These are phyloP conservation scores for Fusarium albosuccineum DNA, from an alignment of 2,329 filamentous ascomycete genomes.

Conservation along the genomic window DNA sequence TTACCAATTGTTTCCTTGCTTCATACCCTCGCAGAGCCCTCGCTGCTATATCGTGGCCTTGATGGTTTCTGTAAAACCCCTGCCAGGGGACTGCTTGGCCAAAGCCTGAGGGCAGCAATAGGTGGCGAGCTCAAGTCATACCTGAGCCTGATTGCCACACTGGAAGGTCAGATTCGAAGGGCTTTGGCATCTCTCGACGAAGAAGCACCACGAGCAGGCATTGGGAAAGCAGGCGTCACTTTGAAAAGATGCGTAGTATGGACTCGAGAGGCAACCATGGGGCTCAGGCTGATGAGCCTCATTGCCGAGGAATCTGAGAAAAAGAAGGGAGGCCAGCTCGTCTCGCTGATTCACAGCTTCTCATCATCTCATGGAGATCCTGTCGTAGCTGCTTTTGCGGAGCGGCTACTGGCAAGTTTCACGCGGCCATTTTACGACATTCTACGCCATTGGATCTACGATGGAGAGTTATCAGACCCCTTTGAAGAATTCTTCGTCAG, in stretches of 20 bases:
- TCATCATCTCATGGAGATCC: conserved; percentile 95
- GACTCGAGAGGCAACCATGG: conserved; percentile 98
- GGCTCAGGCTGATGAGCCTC: conserved; percentile 89
- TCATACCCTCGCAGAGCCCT: conserved; percentile 91
- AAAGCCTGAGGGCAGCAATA: conserved; percentile 91
- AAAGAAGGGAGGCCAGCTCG: conserved; percentile 88
- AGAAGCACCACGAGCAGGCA: conserved; percentile 73
- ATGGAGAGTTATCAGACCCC: conserved; percentile 96
- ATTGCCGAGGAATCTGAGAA: conserved; percentile 92
- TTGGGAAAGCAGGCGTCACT: conserved; percentile 90
- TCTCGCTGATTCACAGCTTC: conserved; percentile 93
- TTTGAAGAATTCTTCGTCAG: conserved; percentile 96
- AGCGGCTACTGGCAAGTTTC: conserved; percentile 86
- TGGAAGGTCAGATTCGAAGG: conserved; percentile 91
- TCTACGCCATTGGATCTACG: conserved; percentile 96
- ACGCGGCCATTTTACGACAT: conserved; percentile 98
- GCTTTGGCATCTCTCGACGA: conserved; percentile 82
- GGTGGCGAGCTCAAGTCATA: conserved; percentile 89
- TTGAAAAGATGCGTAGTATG: conserved; percentile 96
- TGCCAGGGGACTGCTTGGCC: conserved; percentile 86
- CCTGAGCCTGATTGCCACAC: conserved; percentile 87
- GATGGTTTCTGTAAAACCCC: conserved; percentile 85
- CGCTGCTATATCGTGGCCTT: conserved; percentile 87
- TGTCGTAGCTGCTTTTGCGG: conserved; percentile 92
- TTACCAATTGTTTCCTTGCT: conserved; percentile 87